Conservation (phyloP, 805 yeast genomes). For the Ogataea ramenticola region DNA sequence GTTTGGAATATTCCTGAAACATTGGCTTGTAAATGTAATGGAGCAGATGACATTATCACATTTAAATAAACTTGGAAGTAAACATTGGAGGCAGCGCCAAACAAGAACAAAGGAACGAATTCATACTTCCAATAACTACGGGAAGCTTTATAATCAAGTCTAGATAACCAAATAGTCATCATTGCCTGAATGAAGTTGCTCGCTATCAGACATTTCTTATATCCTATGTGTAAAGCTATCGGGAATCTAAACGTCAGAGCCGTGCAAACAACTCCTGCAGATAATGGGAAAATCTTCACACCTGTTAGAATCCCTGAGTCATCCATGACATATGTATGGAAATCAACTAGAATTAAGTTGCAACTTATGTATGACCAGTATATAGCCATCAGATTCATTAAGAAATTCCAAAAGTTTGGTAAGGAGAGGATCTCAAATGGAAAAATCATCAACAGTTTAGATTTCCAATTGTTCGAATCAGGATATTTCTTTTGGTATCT, state of each 20-base stretch:
- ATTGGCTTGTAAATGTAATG: slow-evolving; percentile 1
- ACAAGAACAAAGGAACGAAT: slow-evolving; percentile 16
- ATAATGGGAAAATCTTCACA: slow-evolving; percentile 27
- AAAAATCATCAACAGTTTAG: slow-evolving; percentile 12
- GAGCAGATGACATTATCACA: slow-evolving; percentile 17
- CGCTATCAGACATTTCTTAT: slow-evolving; percentile 10
- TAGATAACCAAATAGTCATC: slow-evolving; percentile 12
- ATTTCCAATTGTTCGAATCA: slow-evolving; percentile 8
- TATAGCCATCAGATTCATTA: slow-evolving; percentile 4
- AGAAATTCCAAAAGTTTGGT: slow-evolving; percentile 12
- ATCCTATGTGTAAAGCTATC: slow-evolving; percentile 13
- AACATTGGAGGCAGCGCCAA: slow-evolving; percentile 17
- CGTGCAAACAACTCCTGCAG: slow-evolving; percentile 24
- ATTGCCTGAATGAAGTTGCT: slow-evolving; percentile 10
- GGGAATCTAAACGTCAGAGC: slow-evolving; percentile 14
- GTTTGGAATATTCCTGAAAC: slow-evolving; percentile 1
- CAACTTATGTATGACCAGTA: slow-evolving; percentile 4
- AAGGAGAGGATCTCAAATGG: slow-evolving; percentile 14
- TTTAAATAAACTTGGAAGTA: slow-evolving; percentile 29
- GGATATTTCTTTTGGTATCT: slow-evolving; percentile 5
- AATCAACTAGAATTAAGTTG: slow-evolving; percentile 8
- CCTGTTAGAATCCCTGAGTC: slow-evolving; percentile 28
- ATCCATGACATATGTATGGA: slow-evolving; percentile 21
- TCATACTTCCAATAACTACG: slow-evolving; percentile 18
- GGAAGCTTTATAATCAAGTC: slow-evolving; percentile 8